phyloP scores from a whole-genome alignment of 495 filamentous ascomycete species.

The Penicillium lividum region DNA sequence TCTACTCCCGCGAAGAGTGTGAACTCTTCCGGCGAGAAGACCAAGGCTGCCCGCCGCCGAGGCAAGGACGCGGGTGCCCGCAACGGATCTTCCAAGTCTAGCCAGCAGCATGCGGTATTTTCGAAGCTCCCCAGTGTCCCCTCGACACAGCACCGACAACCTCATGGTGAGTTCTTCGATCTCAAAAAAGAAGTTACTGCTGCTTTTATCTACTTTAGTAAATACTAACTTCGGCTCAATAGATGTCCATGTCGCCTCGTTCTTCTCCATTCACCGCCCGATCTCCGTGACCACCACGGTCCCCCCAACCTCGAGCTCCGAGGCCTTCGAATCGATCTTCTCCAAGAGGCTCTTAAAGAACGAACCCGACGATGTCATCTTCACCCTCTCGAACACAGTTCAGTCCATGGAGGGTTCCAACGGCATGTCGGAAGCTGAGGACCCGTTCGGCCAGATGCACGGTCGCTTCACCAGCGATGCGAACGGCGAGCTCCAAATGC shows the following conservation, averaged over 20 bases:
- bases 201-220: neutral
- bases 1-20: conserved; percentile 46
- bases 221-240: neutral
- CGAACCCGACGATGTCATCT: conserved; percentile 66
- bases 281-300: conserved; percentile 83
- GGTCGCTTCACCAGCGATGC: conserved; percentile 46
- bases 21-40: conserved; percentile 39
- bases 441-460: conserved; percentile 49
- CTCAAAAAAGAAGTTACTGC: neutral
- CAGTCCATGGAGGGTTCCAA: conserved; percentile 66
- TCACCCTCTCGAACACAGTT: conserved; percentile 73
- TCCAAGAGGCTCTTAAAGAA: conserved; percentile 49
- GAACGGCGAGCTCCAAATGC: conserved; percentile 54
- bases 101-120: conserved; percentile 42
- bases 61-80: conserved; percentile 41
- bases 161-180: conserved; percentile 59
- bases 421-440: conserved; percentile 45
- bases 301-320: conserved; percentile 67
- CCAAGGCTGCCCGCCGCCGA: conserved; percentile 38
- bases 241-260: conserved; percentile 87
- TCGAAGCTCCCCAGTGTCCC: conserved; percentile 78
- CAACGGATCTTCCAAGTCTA: conserved; percentile 38
- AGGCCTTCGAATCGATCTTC: conserved; percentile 82
- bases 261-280: conserved; percentile 94
- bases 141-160: conserved; percentile 74